Evolutionary conservation across 148 eudicot species (phyloP).

Genomic region (Fagopyrum homotropicum): DNA sequence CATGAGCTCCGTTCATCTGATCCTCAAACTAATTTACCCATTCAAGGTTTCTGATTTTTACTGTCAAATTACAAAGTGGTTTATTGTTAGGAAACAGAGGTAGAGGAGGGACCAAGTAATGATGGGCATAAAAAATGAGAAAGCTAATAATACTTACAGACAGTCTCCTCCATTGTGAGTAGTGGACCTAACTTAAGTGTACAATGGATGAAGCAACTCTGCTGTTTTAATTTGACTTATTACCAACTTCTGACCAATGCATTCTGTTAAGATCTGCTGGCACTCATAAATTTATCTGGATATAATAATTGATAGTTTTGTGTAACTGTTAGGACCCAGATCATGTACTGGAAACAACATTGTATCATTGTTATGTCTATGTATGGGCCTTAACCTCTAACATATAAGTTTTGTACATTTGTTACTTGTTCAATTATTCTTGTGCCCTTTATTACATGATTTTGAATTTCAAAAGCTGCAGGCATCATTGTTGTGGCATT

Average conservation of each 20-base stretch:
- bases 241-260: not conserved
- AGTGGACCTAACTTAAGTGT: not conserved
- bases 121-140: not conserved
- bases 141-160: not conserved
- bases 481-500: not conserved
- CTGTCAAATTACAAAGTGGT: not conserved
- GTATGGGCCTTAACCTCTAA: not conserved
- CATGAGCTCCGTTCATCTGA: constrained; percentile 46
- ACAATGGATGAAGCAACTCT: not conserved
- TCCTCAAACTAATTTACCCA: constrained; percentile 26
- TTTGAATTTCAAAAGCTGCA: not conserved
- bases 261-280: not conserved
- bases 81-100: not conserved
- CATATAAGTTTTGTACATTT: not conserved
- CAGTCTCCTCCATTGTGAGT: not conserved
- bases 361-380: not conserved
- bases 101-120: not conserved
- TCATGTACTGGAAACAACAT: not conserved
- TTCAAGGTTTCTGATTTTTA: constrained; percentile 27
- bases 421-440: not conserved
- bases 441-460: not conserved
- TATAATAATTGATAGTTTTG: too few species aligned
- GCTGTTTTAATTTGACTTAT: not conserved
- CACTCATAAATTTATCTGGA: not conserved
- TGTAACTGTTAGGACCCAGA: not conserved